phyloP scores from a whole-genome alignment of 208 protist genomes.

The Porcisia deanei region DNA sequence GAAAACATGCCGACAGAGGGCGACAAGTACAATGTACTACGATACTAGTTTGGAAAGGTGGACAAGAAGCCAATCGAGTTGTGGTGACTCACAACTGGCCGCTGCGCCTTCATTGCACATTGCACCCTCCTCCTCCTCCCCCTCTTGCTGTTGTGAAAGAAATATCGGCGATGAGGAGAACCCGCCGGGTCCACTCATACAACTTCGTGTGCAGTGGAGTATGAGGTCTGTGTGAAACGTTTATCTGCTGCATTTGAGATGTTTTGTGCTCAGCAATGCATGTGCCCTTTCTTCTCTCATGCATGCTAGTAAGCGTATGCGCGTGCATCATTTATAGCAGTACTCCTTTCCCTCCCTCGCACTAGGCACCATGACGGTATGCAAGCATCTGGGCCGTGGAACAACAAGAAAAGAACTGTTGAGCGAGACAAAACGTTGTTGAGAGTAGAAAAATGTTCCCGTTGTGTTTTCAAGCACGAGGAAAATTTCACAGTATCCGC shows the following conservation, averaged over 20 bases:
- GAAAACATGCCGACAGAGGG: slow-evolving; percentile 16
- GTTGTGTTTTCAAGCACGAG: not conserved
- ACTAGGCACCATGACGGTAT: no score
- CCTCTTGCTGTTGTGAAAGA: no score
- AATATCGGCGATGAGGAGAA: no score
- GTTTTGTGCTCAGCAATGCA: not conserved
- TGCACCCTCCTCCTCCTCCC: no score
- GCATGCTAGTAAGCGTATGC: not conserved
- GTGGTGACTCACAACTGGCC: not conserved
- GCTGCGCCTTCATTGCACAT: no score
- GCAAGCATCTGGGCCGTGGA: not conserved
- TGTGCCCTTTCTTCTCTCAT: not conserved
- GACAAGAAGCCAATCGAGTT: no score
- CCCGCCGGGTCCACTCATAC: no score
- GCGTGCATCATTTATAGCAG: not conserved
- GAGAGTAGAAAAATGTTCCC: not conserved
- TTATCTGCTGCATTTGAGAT: not conserved
- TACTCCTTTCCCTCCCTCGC: not conserved
- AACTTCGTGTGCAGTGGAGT: no score
- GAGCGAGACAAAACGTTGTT: no score
- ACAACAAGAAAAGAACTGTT: not conserved
- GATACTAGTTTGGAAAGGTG: not conserved
- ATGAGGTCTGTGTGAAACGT: no score
- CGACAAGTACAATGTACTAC: not conserved
- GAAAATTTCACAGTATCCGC: not conserved